Evolutionary conservation across 83 land plant genomes (phyloP).

Genomic region (Picea engelmannii): DNA sequence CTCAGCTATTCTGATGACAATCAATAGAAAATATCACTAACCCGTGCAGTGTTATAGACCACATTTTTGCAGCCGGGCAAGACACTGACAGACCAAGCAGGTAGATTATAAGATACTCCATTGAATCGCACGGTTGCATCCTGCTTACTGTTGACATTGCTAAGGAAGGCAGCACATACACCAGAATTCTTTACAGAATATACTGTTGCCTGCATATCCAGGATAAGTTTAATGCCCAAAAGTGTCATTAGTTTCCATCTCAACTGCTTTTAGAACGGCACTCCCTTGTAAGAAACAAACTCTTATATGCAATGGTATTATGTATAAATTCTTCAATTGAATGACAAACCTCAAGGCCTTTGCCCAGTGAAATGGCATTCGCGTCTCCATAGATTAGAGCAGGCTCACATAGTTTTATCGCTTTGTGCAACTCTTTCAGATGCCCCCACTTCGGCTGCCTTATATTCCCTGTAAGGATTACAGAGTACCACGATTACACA

Average conservation of each 20-base stretch:
- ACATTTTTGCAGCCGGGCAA: constrained; percentile 82
- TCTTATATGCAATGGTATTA: background rate
- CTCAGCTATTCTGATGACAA: background rate
- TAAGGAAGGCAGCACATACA: constrained; percentile 37
- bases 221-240: background rate
- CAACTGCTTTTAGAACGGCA: background rate
- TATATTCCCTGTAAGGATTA: constrained; percentile 1
- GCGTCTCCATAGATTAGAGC: constrained; percentile 21
- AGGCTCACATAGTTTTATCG: constrained; percentile 36
- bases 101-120: constrained; percentile 47
- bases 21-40: constrained; percentile 14
- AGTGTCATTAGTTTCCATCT: background rate
- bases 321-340: constrained; percentile 5
- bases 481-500: no score
- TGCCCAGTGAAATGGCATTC: constrained; percentile 20
- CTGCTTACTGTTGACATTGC: constrained; percentile 31
- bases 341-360: constrained; percentile 24
- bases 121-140: constrained; percentile 48
- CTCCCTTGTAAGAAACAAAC: background rate
- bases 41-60: constrained; percentile 87
- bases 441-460: constrained; percentile 86
- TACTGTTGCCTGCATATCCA: constrained; percentile 2
- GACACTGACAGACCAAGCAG: constrained; percentile 91
- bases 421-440: constrained; percentile 70
- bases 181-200: background rate